Base-by-base conservation (phyloP, 306 rosid species). In the Castanea crenata region DNA sequence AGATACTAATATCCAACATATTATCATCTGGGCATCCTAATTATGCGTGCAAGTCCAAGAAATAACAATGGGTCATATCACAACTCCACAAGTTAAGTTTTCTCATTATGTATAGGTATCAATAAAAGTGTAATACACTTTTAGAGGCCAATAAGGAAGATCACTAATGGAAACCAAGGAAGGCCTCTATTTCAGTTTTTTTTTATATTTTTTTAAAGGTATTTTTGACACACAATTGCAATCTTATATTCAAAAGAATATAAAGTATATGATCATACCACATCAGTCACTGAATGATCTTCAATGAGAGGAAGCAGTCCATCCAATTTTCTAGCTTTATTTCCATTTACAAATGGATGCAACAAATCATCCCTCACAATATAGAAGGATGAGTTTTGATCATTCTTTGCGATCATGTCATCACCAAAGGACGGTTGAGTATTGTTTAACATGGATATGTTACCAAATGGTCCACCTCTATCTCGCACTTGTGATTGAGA, bases 291-390 rank as follows among this genome's bases (percentile, higher is more conserved):
- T 10, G 82, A 88, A 76, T 83, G 78, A 76, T 89, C 90, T 84
- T 91, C 89, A 49, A 91, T 62, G 1, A 91, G 74, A 77, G 97
- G 97, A 81, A 94, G 80, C 38, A 92, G 56, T 19, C 56, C 97
- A 82, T 94, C 99, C 69, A 94, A 79, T 83, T 94, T 94, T 65
- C 99, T 87, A 4, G 97, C 94, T 85, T 94, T 92, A 71, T 94
- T 94, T n/a, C 99, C 99, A 73, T 91, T 92, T 73, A 91, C 79
- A 64, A 94, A 44, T 1, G 99, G 97, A 81, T 94, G 99, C 91
- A 92, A 85, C 85, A 92, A 91, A 87, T 95, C 99, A 84, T 95
- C 99, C 78, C 99, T 88, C 71, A 92, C 90, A 0, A 94, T 2
- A 69, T 87, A 88, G 80, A 92, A 92, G 32, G 75, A 71, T 4